Evolutionary conservation across 2,329 filamentous ascomycete genomes (phyloP), one percentile per base, ranked within the genome.

Genomic region (Trichoderma semiorbis): DNA sequence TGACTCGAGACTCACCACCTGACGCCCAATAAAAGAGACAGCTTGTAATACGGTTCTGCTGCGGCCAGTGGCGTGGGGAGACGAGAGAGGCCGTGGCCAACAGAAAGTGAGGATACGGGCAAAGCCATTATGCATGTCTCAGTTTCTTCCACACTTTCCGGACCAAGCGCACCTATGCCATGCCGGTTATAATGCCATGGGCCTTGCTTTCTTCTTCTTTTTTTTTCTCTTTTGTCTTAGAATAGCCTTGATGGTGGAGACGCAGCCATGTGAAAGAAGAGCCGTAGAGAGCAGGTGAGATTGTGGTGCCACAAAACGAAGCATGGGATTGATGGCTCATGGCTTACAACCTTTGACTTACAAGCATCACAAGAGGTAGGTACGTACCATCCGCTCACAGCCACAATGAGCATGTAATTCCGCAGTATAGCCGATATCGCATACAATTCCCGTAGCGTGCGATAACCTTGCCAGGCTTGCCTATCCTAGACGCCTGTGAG

Each of bases 401-500:
- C 28, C 28, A 14, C 18, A 34, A 60, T 11, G 10, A n/a, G 47
- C 11, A 57, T 24, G 10, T 57, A 58, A 43, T 43, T 5, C 64
- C 64, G 64, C 1, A 5, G 50, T 58, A 26, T 43, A 67, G 7
- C 64, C 64, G 64, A 43, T 57, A 67, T 39, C 34, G 64, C 16
- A 10, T n/a, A 8, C 50, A 24, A 53, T 21, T 53, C n/a, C 3
- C 47, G 21, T 53, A 53, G 47, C 21, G 28, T 58, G 53, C 36
- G 69, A 70, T 65, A 57, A 69, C 28, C 39, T 50, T 62, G 39
- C 67, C 8, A 57, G 26, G 24, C 53, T 62, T 60, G 36, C 74
- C 76, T 11, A 58, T 74, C 75, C n/a, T 24, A 75, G 78, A 73
- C 76, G 74, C 76, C 75, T 75, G 76, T 75, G 76, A 72, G 74